phyloP scores from a whole-genome alignment of 169 alveolate genomes.

The Plasmodium falciparum region DNA sequence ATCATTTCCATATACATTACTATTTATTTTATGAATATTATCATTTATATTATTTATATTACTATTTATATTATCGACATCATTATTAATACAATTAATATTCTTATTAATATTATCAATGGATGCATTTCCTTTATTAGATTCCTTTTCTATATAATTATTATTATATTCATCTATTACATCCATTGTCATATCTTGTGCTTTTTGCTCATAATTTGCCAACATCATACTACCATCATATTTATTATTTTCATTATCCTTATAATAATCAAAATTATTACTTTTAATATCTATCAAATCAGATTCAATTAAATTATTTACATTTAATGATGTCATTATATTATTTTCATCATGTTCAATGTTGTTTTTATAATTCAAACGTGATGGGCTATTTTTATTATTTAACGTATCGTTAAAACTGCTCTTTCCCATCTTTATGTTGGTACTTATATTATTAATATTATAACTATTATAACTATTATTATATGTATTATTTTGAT shows the following conservation, averaged over 20 bases:
- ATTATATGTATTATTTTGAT: not conserved
- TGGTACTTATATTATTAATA: constrained; percentile 53
- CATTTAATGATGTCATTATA: constrained; percentile 48
- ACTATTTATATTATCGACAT: constrained; percentile 66
- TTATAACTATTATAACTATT: constrained; percentile 27
- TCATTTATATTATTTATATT: constrained; percentile 55
- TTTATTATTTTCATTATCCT: constrained; percentile 6
- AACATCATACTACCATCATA: not conserved
- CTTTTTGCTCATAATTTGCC: not conserved
- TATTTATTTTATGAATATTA: constrained; percentile 46
- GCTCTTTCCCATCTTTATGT: constrained; percentile 62
- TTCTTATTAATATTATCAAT: constrained; percentile 58
- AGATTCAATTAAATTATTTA: constrained; percentile 69
- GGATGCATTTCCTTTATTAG: constrained; percentile 14
- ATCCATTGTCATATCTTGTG: not conserved
- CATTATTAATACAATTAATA: constrained; percentile 62
- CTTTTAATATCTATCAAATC: constrained; percentile 58
- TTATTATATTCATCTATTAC: constrained; percentile 9
- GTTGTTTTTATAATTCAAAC: constrained; percentile 25
- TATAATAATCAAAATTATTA: constrained; percentile 33
- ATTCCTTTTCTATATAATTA: constrained; percentile 15
- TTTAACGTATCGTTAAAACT: constrained; percentile 38
- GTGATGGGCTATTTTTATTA: constrained; percentile 4
- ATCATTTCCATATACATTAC: constrained; percentile 25
- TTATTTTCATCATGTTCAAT: constrained; percentile 22